Conservation (phyloP, 2,329 filamentous ascomycete species). For the Alternaria infectoria region DNA sequence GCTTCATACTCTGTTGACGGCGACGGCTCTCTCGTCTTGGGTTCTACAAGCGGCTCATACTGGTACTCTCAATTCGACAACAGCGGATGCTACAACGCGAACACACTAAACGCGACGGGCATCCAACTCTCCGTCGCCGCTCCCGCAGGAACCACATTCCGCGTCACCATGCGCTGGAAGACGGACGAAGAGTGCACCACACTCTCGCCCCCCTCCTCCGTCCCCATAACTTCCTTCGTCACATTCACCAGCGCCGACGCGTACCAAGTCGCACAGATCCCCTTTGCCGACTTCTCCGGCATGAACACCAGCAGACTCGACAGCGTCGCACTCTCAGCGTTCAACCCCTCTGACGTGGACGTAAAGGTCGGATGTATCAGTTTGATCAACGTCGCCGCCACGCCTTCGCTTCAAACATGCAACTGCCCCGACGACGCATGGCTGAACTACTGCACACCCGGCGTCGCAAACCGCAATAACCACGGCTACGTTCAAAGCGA, state of each 20-base stretch:
- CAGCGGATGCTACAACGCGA: slow-evolving; percentile 6
- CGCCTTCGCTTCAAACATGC: not conserved
- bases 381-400: not conserved
- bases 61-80: slow-evolving; percentile 8
- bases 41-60: not conserved
- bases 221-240: slow-evolving; percentile 4
- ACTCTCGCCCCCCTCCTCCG: not conserved
- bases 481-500: slow-evolving; percentile 9
- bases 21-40: slow-evolving; percentile 6
- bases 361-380: slow-evolving; percentile 9
- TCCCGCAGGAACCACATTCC: slow-evolving; percentile 4
- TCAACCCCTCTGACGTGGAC: not conserved
- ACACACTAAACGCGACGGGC: slow-evolving; percentile 4
- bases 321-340: slow-evolving; percentile 2
- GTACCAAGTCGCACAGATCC: slow-evolving; percentile 9
- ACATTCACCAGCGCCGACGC: not conserved
- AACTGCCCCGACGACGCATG: slow-evolving; percentile 3
- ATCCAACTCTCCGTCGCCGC: slow-evolving; percentile 8
- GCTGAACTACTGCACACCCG: slow-evolving; percentile 11
- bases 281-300: slow-evolving; percentile 9
- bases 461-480: not conserved
- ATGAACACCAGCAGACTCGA: slow-evolving; percentile 11
- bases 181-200: not conserved
- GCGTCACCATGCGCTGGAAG: slow-evolving; percentile 8
- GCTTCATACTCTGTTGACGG: slow-evolving; percentile 1